Percentiles rank a stretch among this genome's conserved stretches.
phyloP scores from a whole-genome alignment of 1,284 basidiomycete species.

The Boletus hoseneyae region DNA sequence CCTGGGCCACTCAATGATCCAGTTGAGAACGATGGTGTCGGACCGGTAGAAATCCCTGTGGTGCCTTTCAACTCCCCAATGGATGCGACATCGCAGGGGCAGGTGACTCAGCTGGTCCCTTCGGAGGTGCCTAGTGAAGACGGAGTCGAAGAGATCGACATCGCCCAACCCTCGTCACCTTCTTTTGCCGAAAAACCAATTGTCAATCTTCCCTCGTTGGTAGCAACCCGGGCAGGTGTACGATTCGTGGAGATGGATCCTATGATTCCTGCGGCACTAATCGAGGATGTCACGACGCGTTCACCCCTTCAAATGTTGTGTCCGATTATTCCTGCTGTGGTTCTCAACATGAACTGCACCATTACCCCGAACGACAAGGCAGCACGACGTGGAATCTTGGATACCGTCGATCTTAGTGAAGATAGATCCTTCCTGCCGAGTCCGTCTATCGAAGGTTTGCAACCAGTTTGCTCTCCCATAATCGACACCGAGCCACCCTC shows the following conservation, averaged over 20 bases:
- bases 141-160: background rate
- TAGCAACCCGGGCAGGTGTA: background rate
- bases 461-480: too few relatives aligned
- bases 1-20: background rate
- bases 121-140: background rate
- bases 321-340: conserved; percentile 8
- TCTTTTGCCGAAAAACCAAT: background rate
- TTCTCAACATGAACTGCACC: conserved; percentile 2
- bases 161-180: background rate
- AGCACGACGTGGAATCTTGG: too few relatives aligned
- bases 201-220: conserved; percentile 18
- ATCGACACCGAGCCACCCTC: too few relatives aligned
- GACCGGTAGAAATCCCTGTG: too few relatives aligned
- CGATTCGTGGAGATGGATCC: background rate
- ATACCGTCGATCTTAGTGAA: too few relatives aligned
- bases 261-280: background rate
- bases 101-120: background rate
- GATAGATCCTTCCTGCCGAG: too few relatives aligned
- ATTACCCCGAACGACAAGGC: background rate
- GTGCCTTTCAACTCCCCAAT: background rate
- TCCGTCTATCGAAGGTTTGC: too few relatives aligned
- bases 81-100: background rate
- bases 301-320: conserved; percentile 13
- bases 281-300: conserved; percentile 13
- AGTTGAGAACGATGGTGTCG: too few relatives aligned